Evolutionary conservation across 768 basidiomycete species (phyloP), one percentile per base, ranked within the genome.

Genomic region (Paxillus ammoniavirescens): DNA sequence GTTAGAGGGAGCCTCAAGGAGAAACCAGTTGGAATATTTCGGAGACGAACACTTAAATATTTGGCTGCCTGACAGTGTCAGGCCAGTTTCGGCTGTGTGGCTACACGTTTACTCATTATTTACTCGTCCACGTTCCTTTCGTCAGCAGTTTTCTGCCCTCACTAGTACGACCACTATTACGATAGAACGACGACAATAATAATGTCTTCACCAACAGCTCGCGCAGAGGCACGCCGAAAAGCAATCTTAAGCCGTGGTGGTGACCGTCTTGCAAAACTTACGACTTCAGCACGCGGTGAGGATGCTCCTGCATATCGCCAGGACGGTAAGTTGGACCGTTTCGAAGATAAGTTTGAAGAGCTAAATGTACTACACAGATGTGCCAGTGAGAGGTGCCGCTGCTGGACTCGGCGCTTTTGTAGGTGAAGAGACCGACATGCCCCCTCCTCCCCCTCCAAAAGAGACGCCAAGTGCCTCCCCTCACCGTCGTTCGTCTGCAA

Each of bases 191-290:
- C 50, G 48, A 64, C 61, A 30, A 53, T 48, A 37, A 13, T 33
- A 47, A 69, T 68, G 66, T 61, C 68, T 15, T 79, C 82, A 61
- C 77, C 86, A 49, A 72, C 85, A 71, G 81, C 84, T 54, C 82
- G 85, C 61, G 87, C 89, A 68, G 89, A 89, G 70, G 90, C 90
- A 9, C 79, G 90, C 42, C 74, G 83, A 63, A 86, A 81, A 71
- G 90, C 90, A 35, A 91, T 93, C 53, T 80, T 91, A 18, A 77
- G 76, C 57, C 77, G 88, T 49, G 84, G 87, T 13, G 75, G 75
- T 28, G 88, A 91, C 75, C 81, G 90, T 50, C 82, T 93, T 41
- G 84, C 87, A 30, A 91, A 84, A 63, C 79, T 93, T 42, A 90
- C 91, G 4, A 86, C 85, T 3, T 86, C 85, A 3, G 80, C 87